Evolutionary conservation across 208 protist genomes (phyloP).

Genomic region (Trypanosoma lewisi): DNA sequence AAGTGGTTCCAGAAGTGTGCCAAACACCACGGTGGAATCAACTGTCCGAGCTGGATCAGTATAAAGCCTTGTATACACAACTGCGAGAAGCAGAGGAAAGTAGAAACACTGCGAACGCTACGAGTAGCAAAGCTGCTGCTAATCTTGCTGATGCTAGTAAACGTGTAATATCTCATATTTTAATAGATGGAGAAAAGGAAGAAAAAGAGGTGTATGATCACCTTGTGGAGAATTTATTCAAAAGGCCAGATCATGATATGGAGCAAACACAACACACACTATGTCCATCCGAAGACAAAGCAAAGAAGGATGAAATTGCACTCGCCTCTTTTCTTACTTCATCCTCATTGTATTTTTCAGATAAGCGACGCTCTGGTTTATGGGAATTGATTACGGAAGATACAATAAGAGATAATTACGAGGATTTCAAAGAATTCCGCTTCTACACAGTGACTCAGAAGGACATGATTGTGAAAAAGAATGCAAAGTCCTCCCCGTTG

Average conservation of each 20-base stretch:
- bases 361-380: slow-evolving; percentile 14
- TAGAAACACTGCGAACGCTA: too few relatives aligned
- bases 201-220: slow-evolving; percentile 7
- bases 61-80: slow-evolving; percentile 23
- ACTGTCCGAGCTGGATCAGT: slow-evolving; percentile 23
- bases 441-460: slow-evolving; percentile 74
- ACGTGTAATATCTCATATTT: slow-evolving; percentile 8
- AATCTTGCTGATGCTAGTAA: too few relatives aligned
- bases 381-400: slow-evolving; percentile 38
- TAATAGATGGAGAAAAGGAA: slow-evolving; percentile 14
- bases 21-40: slow-evolving; percentile 12
- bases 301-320: background rate
- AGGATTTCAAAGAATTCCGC: slow-evolving; percentile 41
- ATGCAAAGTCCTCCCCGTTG: slow-evolving; percentile 27
- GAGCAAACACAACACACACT: background rate
- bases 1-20: slow-evolving; percentile 11
- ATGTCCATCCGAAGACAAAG: background rate
- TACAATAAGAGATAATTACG: slow-evolving; percentile 6
- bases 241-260: background rate
- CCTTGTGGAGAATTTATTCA: background rate
- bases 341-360: background rate
- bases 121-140: too few relatives aligned
- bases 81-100: background rate
- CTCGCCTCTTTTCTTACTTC: background rate
- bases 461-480: slow-evolving; percentile 40